Percentiles rank a stretch among this genome's conserved stretches.
These are phyloP conservation scores for Microsporum canis DNA, from an alignment of 2,329 filamentous ascomycete species.

Conservation along the genomic window DNA sequence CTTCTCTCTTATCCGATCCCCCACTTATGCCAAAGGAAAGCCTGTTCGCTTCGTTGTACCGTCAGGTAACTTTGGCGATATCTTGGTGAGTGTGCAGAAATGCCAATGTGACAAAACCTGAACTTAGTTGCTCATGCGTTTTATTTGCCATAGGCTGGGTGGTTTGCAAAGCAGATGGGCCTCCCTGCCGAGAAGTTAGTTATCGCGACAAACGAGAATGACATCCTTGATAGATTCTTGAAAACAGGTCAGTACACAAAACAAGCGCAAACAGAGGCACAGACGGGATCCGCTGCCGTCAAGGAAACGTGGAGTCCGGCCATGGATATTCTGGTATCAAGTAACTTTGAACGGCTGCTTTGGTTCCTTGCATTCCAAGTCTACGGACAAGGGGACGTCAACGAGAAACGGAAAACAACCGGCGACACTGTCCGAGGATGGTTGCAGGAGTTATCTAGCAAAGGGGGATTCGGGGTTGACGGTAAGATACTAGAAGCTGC, in stretches of 20 bases:
- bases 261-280: conserved; percentile 38
- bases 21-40: conserved; percentile 47
- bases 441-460: conserved; percentile 67
- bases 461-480: conserved; percentile 74
- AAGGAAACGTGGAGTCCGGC: conserved; percentile 88
- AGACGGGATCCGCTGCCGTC: conserved; percentile 47
- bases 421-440: conserved; percentile 67
- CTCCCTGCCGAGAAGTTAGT: conserved; percentile 79
- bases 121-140: not conserved
- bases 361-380: conserved; percentile 83
- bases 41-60: conserved; percentile 74
- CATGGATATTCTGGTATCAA: conserved; percentile 95
- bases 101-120: not conserved
- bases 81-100: conserved; percentile 40
- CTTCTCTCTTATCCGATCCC: conserved; percentile 59
- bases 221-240: conserved; percentile 94
- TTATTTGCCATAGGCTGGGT: conserved; percentile 43
- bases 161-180: conserved; percentile 84
- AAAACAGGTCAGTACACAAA: conserved; percentile 80
- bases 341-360: conserved; percentile 89
- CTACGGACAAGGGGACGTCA: conserved; percentile 47
- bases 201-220: conserved; percentile 93
- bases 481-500: conserved; percentile 60
- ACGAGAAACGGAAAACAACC: conserved; percentile 39
- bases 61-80: conserved; percentile 93